A percentile compares a stretch with the other conserved stretches of the same genome.
phyloP scores from a whole-genome alignment of 371 early-diverging fungal species.

The Dichotomocladium elegans region DNA sequence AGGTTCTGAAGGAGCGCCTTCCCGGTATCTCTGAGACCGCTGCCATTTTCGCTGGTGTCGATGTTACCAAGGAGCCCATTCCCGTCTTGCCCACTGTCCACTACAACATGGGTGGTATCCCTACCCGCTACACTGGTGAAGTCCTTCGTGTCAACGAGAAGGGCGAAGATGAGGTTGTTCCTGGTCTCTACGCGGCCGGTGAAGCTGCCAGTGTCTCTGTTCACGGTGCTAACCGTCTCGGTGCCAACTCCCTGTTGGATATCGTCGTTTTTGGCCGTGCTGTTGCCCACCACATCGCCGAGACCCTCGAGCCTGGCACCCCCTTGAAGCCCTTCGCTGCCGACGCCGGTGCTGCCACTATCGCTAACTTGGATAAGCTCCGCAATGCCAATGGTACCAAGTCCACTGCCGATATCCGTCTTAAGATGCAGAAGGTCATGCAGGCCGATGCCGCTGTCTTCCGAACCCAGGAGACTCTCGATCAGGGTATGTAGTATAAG shows the following conservation, averaged over 20 bases:
- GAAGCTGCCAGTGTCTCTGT: conserved; percentile 94
- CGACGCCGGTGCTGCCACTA: conserved; percentile 83
- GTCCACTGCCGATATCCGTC: conserved; percentile 85
- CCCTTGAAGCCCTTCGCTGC: conserved; percentile 81
- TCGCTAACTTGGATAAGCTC: conserved; percentile 92
- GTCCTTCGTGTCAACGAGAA: conserved; percentile 74
- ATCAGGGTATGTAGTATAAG: conserved; percentile 58
- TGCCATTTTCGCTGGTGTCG: conserved; percentile 96
- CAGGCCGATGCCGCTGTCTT: conserved; percentile 97
- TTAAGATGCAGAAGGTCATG: conserved; percentile 97
- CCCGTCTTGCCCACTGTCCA: conserved; percentile 98
- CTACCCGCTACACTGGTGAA: conserved; percentile 95
- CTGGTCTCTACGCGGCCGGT: conserved; percentile 94
- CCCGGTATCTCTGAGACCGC: conserved; percentile 98
- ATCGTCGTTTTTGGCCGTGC: conserved; percentile 98
- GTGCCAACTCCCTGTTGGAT: conserved; percentile 94
- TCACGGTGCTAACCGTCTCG: conserved; percentile 98
- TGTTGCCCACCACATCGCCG: conserved; percentile 91
- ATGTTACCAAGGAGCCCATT: conserved; percentile 98
- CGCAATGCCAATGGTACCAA: conserved; percentile 78
- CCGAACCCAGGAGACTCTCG: conserved; percentile 87
- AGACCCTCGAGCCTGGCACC: conserved; percentile 80
- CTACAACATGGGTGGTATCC: conserved; percentile 99
- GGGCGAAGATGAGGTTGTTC: conserved; percentile 80
- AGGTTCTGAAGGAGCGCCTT: conserved; percentile 90